These are phyloP conservation scores for Allodekkera sacchari DNA, from an alignment of 805 yeast species.

Conservation along the genomic window DNA sequence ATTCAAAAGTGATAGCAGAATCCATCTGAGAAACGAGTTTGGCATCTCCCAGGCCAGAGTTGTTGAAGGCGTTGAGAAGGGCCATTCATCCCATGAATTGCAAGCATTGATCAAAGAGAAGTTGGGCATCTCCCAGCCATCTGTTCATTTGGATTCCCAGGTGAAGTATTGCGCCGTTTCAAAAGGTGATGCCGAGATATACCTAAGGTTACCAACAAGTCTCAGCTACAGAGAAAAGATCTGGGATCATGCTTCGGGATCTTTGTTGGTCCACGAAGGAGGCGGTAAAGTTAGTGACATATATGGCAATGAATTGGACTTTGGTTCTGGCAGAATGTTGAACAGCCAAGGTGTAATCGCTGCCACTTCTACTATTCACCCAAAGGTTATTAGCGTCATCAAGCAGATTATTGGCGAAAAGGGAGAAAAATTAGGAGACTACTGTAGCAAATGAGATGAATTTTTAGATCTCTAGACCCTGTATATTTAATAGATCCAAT, in stretches of 20 bases:
- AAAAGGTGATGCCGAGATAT: conserved; percentile 86
- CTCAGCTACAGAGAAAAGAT: conserved; percentile 81
- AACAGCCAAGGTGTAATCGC: conserved; percentile 92
- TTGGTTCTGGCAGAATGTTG: conserved; percentile 78
- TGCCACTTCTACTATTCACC: conserved; percentile 43
- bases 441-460: too few relatives aligned
- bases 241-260: conserved; percentile 99
- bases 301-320: conserved; percentile 64
- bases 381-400: conserved; percentile 42
- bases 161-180: conserved; percentile 91
- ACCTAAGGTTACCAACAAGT: conserved; percentile 77
- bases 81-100: conserved; percentile 86
- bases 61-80: conserved; percentile 91
- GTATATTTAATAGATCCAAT: too few relatives aligned
- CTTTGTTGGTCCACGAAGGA: conserved; percentile 75
- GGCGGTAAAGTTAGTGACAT: conserved; percentile 90
- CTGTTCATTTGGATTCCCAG: conserved; percentile 85
- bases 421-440: conserved; percentile 24
- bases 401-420: conserved; percentile 26
- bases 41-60: conserved; percentile 49
- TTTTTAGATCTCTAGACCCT: too few relatives aligned
- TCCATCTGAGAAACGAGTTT: conserved; percentile 43
- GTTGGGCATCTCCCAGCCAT: conserved; percentile 48
- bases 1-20: conserved; percentile 25
- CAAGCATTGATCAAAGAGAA: conserved; percentile 65